Percentiles rank a stretch among this genome's conserved stretches.
Evolutionary conservation across 164 flowering plant species (phyloP).

Genomic region (Magnolia sinica): DNA sequence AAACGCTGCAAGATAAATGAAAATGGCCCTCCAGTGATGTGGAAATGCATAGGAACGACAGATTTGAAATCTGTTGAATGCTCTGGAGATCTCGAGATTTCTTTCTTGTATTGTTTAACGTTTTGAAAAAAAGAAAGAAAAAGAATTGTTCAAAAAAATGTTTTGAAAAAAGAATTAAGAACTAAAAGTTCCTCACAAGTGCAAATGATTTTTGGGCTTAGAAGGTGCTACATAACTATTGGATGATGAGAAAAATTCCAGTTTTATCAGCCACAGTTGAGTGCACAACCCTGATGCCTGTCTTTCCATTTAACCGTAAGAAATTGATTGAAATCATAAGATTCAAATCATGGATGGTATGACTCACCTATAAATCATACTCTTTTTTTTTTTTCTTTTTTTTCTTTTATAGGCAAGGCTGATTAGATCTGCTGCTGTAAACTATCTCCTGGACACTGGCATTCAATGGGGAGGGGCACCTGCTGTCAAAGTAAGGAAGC

Average conservation of each 20-base stretch:
- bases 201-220: too few species aligned
- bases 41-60: too few species aligned
- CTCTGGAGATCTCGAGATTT: not conserved
- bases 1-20: not conserved
- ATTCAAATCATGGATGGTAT: not conserved
- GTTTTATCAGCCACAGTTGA: not conserved
- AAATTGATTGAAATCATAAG: too few species aligned
- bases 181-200: too few species aligned
- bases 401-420: conserved; percentile 90
- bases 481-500: conserved; percentile 64
- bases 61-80: not conserved
- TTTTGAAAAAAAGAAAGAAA: too few species aligned
- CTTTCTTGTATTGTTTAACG: not conserved
- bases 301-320: too few species aligned
- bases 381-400: not conserved
- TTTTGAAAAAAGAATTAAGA: too few species aligned
- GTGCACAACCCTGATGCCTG: not conserved
- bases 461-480: conserved; percentile 95
- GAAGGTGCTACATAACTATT: too few species aligned
- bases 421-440: conserved; percentile 74
- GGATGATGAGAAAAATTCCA: not conserved
- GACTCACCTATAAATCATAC: not conserved
- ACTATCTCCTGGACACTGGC: conserved; percentile 83
- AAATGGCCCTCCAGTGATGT: not conserved
- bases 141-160: too few species aligned